Base-by-base conservation (phyloP, 1,284 basidiomycete genomes). In the Sphagnurus paluster region DNA sequence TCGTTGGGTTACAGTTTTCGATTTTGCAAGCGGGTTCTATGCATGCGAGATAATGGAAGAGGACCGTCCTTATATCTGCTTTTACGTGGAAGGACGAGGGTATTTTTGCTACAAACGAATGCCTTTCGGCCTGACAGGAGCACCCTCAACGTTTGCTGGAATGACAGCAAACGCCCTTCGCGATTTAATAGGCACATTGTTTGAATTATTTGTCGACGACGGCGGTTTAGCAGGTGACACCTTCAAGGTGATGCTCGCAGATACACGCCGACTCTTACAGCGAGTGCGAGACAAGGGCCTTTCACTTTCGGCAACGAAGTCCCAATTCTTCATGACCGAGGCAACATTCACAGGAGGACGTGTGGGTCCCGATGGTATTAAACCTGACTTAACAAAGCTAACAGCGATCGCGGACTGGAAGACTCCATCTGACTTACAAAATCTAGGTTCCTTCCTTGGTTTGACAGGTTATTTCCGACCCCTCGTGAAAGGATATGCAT, bases 91-190 rank as follows among this genome's bases (percentile, higher is more conserved):
- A 49, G 71, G 71, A 0, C 42, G 58, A 5, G 73, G 46, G 2
- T 48, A 48, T 69, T 1, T 69, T 42, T 53, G 53, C 21, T 72
- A 69, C 52, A 42, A 44, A 2, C 46, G 61, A 1, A 71, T 75
- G 69, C 71, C 68, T 0, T 71, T 72, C 42, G 67, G 71, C 0
- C 44, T 72, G 1, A 73, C 71, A 13, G 72, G 69, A 5, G 69
- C 64, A 5, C 71, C 71, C 16, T 66, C 66, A 0, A 61, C 56
- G 0, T 74, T 72, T 49, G 60, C 56, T 4, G 34, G 68, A 5
- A 58, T 69, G 54, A 65, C 65, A 1, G 65, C 64, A 1, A 33
- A 39, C 0, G 34, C 46, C 11, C 44, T 74, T 9, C 49, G 60
- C 6, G 69, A 70, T 36, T 50, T 74, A 0, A 37, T 69, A 0